Base-by-base conservation (phyloP, 495 filamentous ascomycete species). In the Pseudomonodictys pantanalensis region DNA sequence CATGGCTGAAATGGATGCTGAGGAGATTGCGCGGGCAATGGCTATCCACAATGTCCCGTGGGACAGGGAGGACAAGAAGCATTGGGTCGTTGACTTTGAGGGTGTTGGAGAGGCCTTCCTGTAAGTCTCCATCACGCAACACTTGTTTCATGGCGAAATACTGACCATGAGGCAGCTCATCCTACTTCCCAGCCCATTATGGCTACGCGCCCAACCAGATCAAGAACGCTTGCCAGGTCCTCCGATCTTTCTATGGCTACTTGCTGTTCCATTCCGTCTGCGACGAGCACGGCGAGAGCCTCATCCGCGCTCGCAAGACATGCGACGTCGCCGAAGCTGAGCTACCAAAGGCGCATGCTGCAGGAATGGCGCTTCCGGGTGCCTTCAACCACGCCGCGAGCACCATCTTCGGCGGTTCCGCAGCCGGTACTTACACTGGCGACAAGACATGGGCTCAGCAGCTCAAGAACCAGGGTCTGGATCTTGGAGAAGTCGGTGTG, bases 181-280 rank as follows among this genome's bases (percentile, higher is more conserved):
- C 78, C 7, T 76, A 73, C 62, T 77, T 78, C 60, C 74, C 78
- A 5, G 58, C 55, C 3, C 65, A 67, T 44, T 81, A 77, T 67
- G n/a, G 74, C 78, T 49, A 69, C 46, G 18, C 47, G 2, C 42
- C 41, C 2, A 15, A 76, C 0, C 71, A 75, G 42, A 69, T 89
- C 54, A 77, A 80, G 47, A 56, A 77, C 17, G 77, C 75, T 11
- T 79, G 81, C 12, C 74, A 76, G 15, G 82, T 93, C 3, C 77
- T 97, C 44, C 81, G 80, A 48, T 96, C 93, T 71, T 96, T 97
- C 71, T 81, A 95, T 56, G 91, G 90, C 62, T 98, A 96, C 65
- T 78, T 97, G 8, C 76, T 91, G 11, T 80, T 81, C 54, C 92
- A 97, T 65, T 78, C 88, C 32, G 93, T 95, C 12, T 95, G 90